These are phyloP conservation scores for Carpinus fangiana DNA, from an alignment of 306 rosid genomes.

Conservation along the genomic window DNA sequence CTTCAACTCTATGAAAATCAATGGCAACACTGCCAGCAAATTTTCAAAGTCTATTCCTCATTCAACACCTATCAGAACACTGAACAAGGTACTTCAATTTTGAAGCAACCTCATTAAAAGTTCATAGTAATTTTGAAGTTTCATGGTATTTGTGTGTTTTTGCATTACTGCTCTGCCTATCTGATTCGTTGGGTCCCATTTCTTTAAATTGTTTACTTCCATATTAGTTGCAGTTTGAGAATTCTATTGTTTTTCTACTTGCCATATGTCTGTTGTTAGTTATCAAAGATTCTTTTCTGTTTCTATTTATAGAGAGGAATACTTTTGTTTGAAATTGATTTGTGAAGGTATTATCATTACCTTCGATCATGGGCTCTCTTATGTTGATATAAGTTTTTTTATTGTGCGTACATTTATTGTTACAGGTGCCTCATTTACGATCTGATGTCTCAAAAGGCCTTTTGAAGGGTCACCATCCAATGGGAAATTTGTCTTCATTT, in stretches of 20 bases:
- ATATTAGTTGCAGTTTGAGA: not conserved
- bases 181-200: not conserved
- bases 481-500: slow-evolving; percentile 41
- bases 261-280: not conserved
- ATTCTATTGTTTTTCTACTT: not conserved
- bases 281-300: not conserved
- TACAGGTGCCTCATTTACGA: slow-evolving; percentile 51
- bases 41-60: slow-evolving; percentile 35
- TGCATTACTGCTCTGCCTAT: not conserved
- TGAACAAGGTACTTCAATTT: slow-evolving; percentile 44
- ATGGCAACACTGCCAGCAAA: slow-evolving; percentile 35
- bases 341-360: not conserved
- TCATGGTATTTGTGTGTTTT: slow-evolving; percentile 5
- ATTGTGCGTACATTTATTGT: slow-evolving; percentile 16
- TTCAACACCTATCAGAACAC: slow-evolving; percentile 30
- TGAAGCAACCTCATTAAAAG: slow-evolving; percentile 11
- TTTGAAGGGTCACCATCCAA: slow-evolving; percentile 44
- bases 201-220: not conserved
- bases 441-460: slow-evolving; percentile 43
- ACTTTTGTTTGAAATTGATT: not conserved
- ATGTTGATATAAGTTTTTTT: not conserved
- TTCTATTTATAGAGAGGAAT: not conserved
- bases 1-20: slow-evolving; percentile 27
- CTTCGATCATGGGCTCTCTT: not conserved
- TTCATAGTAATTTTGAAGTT: slow-evolving; percentile 12